Percentiles rank a stretch among this genome's conserved stretches.
These are phyloP conservation scores for Beauveria scarabaeidicola DNA, from an alignment of 2,329 filamentous ascomycete species.

Conservation along the genomic window DNA sequence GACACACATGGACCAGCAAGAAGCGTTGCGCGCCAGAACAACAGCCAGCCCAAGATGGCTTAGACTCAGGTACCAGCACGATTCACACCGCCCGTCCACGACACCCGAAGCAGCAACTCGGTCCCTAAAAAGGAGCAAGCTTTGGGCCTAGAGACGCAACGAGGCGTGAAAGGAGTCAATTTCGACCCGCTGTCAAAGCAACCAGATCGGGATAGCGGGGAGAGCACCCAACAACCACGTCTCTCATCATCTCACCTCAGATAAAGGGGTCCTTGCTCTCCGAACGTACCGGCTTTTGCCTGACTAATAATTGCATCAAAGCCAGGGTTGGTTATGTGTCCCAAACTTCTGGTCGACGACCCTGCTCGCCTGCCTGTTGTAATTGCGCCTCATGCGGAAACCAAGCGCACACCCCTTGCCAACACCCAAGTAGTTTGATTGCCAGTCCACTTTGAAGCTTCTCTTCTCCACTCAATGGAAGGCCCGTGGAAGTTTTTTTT, in stretches of 20 bases:
- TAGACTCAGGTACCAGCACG: constrained; percentile 5
- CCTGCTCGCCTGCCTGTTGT: not conserved
- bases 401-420: not conserved
- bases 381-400: not conserved
- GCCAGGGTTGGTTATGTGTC: not conserved
- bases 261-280: not conserved
- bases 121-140: not conserved
- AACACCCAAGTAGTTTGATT: constrained; percentile 9
- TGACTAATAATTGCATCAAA: not conserved
- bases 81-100: not conserved
- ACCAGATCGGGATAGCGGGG: constrained; percentile 4
- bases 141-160: not conserved
- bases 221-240: not conserved
- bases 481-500: not conserved
- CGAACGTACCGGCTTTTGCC: not conserved
- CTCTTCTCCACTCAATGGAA: constrained; percentile 5
- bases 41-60: not conserved
- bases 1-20: not conserved
- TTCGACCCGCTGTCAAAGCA: not conserved
- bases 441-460: constrained; percentile 6
- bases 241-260: not conserved
- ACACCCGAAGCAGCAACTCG: not conserved
- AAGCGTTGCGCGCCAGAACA: not conserved
- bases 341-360: not conserved
- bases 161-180: not conserved